These are phyloP conservation scores for Xylaria sp. DNA, from an alignment of 2,329 filamentous ascomycete species.

Conservation along the genomic window DNA sequence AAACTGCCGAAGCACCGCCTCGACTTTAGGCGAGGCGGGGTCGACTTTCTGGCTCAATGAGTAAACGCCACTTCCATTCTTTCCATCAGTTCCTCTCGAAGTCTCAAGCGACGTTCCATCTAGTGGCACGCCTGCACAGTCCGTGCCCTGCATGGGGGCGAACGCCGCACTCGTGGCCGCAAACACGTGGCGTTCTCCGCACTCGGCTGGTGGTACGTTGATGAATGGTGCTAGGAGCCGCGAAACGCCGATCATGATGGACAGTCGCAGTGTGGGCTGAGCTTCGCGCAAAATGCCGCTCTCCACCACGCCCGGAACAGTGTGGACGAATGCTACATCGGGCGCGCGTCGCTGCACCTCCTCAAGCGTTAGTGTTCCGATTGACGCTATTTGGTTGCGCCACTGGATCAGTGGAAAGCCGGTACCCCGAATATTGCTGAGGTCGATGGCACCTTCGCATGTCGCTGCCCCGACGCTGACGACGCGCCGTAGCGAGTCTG, in stretches of 20 bases:
- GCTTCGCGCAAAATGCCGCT: slow-evolving; percentile 37
- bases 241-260: slow-evolving; percentile 21
- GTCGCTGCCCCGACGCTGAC: slow-evolving; percentile 30
- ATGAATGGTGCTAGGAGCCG: slow-evolving; percentile 27
- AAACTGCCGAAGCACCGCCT: slow-evolving; percentile 44
- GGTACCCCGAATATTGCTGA: slow-evolving; percentile 27
- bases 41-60: slow-evolving; percentile 21
- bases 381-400: slow-evolving; percentile 34
- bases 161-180: slow-evolving; percentile 50
- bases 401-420: slow-evolving; percentile 25
- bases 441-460: slow-evolving; percentile 28
- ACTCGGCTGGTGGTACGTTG: slow-evolving; percentile 42
- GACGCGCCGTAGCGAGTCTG: slow-evolving; percentile 26
- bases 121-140: slow-evolving; percentile 1
- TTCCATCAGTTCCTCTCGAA: slow-evolving; percentile 19
- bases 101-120: neutral
- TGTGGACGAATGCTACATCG: slow-evolving; percentile 38
- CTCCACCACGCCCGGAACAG: slow-evolving; percentile 37
- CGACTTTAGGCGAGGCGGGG: slow-evolving; percentile 35
- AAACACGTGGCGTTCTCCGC: slow-evolving; percentile 51
- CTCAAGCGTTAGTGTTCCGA: slow-evolving; percentile 33
- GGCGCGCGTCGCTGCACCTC: slow-evolving; percentile 34
- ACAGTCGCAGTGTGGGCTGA: slow-evolving; percentile 7
- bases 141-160: slow-evolving; percentile 37
- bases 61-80: slow-evolving; percentile 23